Percentiles rank a stretch among this genome's conserved stretches.
Evolutionary conservation across 345 rosid species (phyloP).

Genomic region (Raphanus raphanistrum): DNA sequence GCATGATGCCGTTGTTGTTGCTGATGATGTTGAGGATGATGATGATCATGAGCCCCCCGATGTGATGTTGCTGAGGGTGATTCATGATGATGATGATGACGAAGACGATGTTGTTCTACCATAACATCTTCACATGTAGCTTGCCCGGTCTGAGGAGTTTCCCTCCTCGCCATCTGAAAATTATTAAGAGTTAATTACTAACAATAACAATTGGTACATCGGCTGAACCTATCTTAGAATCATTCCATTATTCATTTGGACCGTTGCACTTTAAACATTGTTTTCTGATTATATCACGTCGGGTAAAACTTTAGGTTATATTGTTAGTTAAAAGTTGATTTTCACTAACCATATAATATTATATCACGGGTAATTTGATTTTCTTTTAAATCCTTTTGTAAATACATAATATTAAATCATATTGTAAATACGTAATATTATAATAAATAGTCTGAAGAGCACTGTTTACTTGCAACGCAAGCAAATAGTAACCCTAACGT

Average conservation of each 20-base stretch:
- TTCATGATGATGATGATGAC: conserved; percentile 37
- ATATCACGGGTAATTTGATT: background rate
- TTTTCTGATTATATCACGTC: conserved; percentile 33
- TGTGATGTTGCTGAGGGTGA: conserved; percentile 48
- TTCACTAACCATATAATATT: background rate
- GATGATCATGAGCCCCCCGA: conserved; percentile 43
- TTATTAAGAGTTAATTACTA: background rate
- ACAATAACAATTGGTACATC: background rate
- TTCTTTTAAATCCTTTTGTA: background rate
- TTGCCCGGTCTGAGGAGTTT: conserved; percentile 28
- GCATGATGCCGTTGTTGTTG: conserved; percentile 55
- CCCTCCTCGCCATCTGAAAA: conserved; percentile 34
- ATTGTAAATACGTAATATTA: too few species aligned
- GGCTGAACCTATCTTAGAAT: background rate
- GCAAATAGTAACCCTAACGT: conserved; percentile 12
- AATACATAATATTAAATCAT: too few species aligned
- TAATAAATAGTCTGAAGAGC: background rate
- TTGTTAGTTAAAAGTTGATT: conserved; percentile 20
- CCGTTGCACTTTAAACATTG: conserved; percentile 29
- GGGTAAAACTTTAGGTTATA: conserved; percentile 32
- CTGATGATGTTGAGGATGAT: conserved; percentile 33
- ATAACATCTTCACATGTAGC: conserved; percentile 38
- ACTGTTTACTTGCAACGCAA: conserved; percentile 4
- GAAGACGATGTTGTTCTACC: conserved; percentile 59
- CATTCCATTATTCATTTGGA: background rate